These are phyloP conservation scores for Phytophthora litchii DNA, from an alignment of 352 stramenopile species.

Conservation along the genomic window DNA sequence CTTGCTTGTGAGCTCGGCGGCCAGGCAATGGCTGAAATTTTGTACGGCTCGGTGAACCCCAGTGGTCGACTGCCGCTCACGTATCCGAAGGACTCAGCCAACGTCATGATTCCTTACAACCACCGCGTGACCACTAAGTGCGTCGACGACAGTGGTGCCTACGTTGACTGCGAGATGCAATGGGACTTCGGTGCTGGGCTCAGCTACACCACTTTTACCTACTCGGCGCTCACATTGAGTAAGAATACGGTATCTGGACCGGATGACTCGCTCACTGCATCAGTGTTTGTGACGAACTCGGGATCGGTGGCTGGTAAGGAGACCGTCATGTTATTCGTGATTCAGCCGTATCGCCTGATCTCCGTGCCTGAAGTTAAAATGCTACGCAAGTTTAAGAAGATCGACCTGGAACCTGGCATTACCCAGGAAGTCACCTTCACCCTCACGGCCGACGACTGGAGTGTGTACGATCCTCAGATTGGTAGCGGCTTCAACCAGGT, in stretches of 20 bases:
- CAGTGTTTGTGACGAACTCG: conserved; percentile 68
- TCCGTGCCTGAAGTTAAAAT: conserved; percentile 79
- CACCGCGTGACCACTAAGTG: conserved; percentile 62
- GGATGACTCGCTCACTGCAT: conserved; percentile 35
- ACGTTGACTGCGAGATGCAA: conserved; percentile 55
- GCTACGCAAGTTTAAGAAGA: conserved; percentile 81
- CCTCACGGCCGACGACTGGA: conserved; percentile 57
- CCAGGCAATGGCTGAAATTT: conserved; percentile 82
- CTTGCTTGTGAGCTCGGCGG: conserved; percentile 78
- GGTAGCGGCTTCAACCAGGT: conserved; percentile 55
- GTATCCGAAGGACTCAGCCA: conserved; percentile 67
- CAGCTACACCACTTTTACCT: conserved; percentile 73
- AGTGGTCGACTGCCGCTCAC: conserved; percentile 81
- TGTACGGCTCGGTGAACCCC: conserved; percentile 81
- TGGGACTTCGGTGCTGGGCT: conserved; percentile 71
- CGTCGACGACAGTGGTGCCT: too few relatives aligned
- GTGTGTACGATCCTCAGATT: conserved; percentile 63
- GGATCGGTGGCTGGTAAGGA: conserved; percentile 66
- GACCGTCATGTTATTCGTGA: conserved; percentile 78
- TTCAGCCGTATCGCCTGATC: conserved; percentile 59
- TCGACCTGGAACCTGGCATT: conserved; percentile 53
- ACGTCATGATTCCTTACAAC: conserved; percentile 75
- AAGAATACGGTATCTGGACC: too few relatives aligned
- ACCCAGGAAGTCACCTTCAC: conserved; percentile 45
- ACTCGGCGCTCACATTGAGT: conserved; percentile 44